These are phyloP conservation scores for Calvatia gigantea DNA, from an alignment of 768 basidiomycete genomes.

Conservation along the genomic window DNA sequence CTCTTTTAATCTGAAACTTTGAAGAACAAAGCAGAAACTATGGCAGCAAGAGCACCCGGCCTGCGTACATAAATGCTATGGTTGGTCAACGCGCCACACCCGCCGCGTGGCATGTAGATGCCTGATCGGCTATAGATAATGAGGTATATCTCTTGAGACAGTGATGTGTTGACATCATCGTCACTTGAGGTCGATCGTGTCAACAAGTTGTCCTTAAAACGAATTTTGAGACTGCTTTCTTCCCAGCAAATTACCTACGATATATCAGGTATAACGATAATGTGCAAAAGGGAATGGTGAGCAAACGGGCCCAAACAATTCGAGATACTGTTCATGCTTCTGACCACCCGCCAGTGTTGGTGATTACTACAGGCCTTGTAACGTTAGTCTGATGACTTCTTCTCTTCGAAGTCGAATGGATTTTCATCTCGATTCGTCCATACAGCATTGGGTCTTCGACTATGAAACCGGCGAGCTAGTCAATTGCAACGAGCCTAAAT, in stretches of 20 bases:
- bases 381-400: constrained; percentile 25
- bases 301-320: neutral
- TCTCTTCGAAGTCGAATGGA: neutral
- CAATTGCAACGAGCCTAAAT: constrained; percentile 51
- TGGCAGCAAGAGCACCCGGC: no score
- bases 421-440: neutral
- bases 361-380: constrained; percentile 41
- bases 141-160: no score
- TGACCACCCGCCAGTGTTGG: constrained; percentile 27
- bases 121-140: no score
- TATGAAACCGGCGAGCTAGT: constrained; percentile 59
- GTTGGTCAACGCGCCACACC: no score
- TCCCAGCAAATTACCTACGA: neutral
- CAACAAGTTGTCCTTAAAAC: neutral
- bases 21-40: no score
- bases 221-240: neutral
- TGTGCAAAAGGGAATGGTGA: constrained; percentile 52
- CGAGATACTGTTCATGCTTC: neutral
- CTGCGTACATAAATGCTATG: no score
- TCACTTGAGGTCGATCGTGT: neutral
- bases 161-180: neutral
- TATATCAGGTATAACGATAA: constrained; percentile 18
- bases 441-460: constrained; percentile 57
- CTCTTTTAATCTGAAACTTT: no score
- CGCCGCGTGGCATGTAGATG: no score